A percentile compares a stretch with the other conserved stretches of the same genome.
phyloP scores from a whole-genome alignment of 768 basidiomycete species.

The Termitomyces sp. region DNA sequence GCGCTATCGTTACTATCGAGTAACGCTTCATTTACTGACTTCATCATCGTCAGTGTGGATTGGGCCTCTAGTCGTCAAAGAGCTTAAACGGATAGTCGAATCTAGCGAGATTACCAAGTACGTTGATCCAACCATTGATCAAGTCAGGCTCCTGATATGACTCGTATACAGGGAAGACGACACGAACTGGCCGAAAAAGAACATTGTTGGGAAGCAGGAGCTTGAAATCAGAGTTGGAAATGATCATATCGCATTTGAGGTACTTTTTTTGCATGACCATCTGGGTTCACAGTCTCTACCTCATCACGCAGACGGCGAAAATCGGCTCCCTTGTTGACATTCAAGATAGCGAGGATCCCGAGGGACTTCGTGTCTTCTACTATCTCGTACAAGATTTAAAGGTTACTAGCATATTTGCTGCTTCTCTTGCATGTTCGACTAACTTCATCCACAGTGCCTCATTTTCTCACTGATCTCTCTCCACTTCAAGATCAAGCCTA shows the following conservation, averaged over 20 bases:
- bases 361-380: slow-evolving; percentile 96
- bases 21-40: not conserved
- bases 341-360: slow-evolving; percentile 94
- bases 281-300: not conserved
- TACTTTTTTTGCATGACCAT: slow-evolving; percentile 20
- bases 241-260: slow-evolving; percentile 97
- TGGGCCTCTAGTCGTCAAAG: slow-evolving; percentile 86
- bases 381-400: slow-evolving; percentile 98
- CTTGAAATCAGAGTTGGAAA: slow-evolving; percentile 91
- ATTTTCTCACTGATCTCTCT: slow-evolving; percentile 98
- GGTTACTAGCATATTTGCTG: slow-evolving; percentile 34
- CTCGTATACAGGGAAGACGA: slow-evolving; percentile 81
- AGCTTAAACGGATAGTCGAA: slow-evolving; percentile 91
- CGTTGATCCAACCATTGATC: slow-evolving; percentile 13
- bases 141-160: not conserved
- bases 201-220: slow-evolving; percentile 97
- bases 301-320: slow-evolving; percentile 76
- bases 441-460: slow-evolving; percentile 59
- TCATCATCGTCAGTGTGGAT: slow-evolving; percentile 71
- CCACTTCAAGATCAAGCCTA: slow-evolving; percentile 99
- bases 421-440: not conserved
- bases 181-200: slow-evolving; percentile 97
- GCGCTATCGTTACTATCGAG: slow-evolving; percentile 22
- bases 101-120: slow-evolving; percentile 94
- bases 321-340: slow-evolving; percentile 96